A percentile compares a stretch with the other conserved stretches of the same genome.
These are phyloP conservation scores for Ustulina deusta DNA, from an alignment of 2,329 filamentous ascomycete species.

Conservation along the genomic window DNA sequence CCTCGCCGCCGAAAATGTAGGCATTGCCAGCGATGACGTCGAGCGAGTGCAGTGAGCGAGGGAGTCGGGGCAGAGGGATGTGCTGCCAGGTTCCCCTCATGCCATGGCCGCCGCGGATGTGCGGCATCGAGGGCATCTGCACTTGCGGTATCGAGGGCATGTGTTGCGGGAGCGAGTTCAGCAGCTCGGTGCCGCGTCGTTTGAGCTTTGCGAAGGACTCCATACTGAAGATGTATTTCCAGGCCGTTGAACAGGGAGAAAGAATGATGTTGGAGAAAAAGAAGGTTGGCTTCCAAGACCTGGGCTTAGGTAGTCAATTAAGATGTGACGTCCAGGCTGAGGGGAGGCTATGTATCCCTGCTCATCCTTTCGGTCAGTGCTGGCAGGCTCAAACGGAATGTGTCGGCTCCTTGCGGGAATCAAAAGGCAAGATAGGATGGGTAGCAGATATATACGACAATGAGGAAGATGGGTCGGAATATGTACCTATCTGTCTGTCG, in stretches of 20 bases:
- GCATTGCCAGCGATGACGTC: constrained; percentile 69
- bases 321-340: constrained; percentile 36
- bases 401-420: constrained; percentile 17
- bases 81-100: constrained; percentile 72
- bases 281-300: constrained; percentile 3
- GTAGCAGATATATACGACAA: constrained; percentile 9
- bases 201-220: constrained; percentile 66
- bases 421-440: background rate
- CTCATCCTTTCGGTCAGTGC: constrained; percentile 23
- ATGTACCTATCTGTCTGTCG: background rate
- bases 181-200: constrained; percentile 66
- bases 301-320: constrained; percentile 2
- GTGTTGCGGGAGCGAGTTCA: constrained; percentile 61
- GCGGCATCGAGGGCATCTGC: constrained; percentile 34
- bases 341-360: constrained; percentile 34
- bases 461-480: background rate
- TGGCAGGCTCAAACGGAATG: constrained; percentile 23
- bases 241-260: background rate
- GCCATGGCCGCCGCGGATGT: constrained; percentile 43
- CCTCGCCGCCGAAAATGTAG: constrained; percentile 81
- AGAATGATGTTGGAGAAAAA: constrained; percentile 15
- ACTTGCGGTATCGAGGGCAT: constrained; percentile 45
- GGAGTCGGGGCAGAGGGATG: constrained; percentile 66
- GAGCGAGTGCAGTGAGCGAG: constrained; percentile 80
- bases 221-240: constrained; percentile 52